Base-by-base conservation (phyloP, 352 stramenopile species). In the Pythium scleroteichum region DNA sequence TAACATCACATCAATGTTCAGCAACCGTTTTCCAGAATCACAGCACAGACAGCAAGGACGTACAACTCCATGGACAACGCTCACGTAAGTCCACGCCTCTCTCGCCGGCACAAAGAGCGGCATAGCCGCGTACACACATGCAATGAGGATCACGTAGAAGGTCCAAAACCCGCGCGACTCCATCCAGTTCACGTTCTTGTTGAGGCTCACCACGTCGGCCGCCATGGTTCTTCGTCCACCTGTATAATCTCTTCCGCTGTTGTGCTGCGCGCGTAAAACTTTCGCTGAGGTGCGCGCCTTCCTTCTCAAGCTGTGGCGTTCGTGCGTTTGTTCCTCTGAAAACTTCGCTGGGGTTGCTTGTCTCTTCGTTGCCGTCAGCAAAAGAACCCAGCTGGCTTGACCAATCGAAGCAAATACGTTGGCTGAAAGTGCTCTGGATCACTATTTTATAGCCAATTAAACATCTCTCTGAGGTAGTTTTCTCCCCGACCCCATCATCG, bases 111-210 rank as follows among this genome's bases (percentile, higher is more conserved):
- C 76, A 51, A 94, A 51, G 24, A 91, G 75, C 27, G 85, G 84
- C 76, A 93, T 89, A 41, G 79, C 72, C 68, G 85, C 86, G 77
- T 92, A 95, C 23, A 92, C 70, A 61, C 84, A 79, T 62, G 69
- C 71, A 27, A 95, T 62, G 22, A 94, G 65, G 61, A 94, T 64
- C 51, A 86, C 80, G 73, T 96, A 96, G 72, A 92, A 95, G 24
- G 85, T 88, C 79, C 81, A 93, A 73, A 94, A 92, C 55, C 87
- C 87, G 56, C 80, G 85, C 23, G 80, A 89, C 71, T 92, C 84
- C 80, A 96, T 95, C 87, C 87, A 96, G 69, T 95, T 94, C 44
- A 95, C 87, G 65, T 96, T 96, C 74, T 93, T 94, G 80, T 96
- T 96, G 41, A 79, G 86, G 69, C 87, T 83, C 38, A 91, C 76